Evolutionary conservation across 192 early-diverging fungal genomes (phyloP).

Genomic region (Podila verticillata): DNA sequence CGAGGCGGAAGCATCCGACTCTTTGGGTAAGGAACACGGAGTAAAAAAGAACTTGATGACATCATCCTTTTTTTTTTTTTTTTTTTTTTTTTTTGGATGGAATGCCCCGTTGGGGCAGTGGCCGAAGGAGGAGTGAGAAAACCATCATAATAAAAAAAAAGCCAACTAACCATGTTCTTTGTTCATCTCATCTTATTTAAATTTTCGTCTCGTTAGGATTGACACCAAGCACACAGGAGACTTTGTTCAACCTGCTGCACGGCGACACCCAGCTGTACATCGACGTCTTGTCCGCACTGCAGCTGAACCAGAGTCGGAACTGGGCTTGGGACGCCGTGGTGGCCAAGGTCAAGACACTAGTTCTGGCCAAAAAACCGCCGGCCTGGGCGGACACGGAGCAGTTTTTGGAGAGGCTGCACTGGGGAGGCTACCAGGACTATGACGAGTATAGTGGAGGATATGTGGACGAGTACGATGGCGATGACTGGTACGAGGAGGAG

Average conservation of each 20-base stretch:
- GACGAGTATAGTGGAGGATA: neutral
- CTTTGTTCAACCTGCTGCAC: slow-evolving; percentile 24
- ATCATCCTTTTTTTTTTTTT: neutral
- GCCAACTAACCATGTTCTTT: neutral
- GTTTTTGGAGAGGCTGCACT: slow-evolving; percentile 49
- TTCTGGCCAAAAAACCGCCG: slow-evolving; percentile 36
- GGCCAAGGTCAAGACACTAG: slow-evolving; percentile 26
- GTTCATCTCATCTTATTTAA: neutral
- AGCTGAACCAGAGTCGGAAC: slow-evolving; percentile 52
- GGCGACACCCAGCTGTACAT: slow-evolving; percentile 53
- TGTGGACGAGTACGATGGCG: neutral
- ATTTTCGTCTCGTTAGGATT: slow-evolving; percentile 2
- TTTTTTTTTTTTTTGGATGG: too few species aligned
- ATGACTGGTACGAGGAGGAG: too few species aligned
- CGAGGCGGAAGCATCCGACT: slow-evolving; percentile 51
- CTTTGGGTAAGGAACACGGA: slow-evolving; percentile 41
- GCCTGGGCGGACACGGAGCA: slow-evolving; percentile 39
- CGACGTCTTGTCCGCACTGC: slow-evolving; percentile 46
- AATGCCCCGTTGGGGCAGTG: neutral
- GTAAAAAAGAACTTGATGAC: neutral
- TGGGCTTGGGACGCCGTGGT: slow-evolving; percentile 52
- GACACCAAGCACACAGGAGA: slow-evolving; percentile 14
- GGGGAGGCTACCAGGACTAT: slow-evolving; percentile 18
- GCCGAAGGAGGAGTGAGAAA: too few species aligned
- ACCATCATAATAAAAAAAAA: neutral